A percentile compares a stretch with the other conserved stretches of the same genome.
These are phyloP conservation scores for Nicotiana benthamiana DNA, from an alignment of 257 asterid genomes.

Conservation along the genomic window DNA sequence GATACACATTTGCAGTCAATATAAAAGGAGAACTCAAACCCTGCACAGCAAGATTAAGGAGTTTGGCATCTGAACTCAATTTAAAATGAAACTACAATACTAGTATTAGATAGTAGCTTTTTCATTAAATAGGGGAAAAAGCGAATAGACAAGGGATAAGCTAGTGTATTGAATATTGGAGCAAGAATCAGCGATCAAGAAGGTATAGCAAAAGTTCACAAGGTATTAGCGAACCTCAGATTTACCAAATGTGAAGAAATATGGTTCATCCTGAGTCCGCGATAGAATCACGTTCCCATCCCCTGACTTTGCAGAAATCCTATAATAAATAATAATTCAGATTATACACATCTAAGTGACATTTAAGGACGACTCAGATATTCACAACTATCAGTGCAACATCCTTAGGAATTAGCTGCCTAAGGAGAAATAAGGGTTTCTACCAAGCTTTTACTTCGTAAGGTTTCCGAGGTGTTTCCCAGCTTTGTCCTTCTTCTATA, in stretches of 20 bases:
- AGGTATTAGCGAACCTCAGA: constrained; percentile 52
- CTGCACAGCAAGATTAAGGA: not conserved
- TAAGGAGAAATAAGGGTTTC: constrained; percentile 9
- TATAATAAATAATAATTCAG: constrained; percentile 16
- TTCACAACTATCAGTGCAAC: not conserved
- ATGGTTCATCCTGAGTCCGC: constrained; percentile 64
- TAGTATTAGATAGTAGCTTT: too few species aligned
- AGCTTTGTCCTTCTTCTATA: constrained; percentile 73
- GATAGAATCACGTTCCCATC: constrained; percentile 58
- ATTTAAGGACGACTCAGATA: not conserved
- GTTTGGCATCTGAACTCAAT: not conserved
- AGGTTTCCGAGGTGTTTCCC: constrained; percentile 98
- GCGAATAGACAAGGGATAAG: not conserved
- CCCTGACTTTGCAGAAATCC: constrained; percentile 81
- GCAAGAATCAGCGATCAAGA: constrained; percentile 2
- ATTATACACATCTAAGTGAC: not conserved
- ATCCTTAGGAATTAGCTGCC: constrained; percentile 8
- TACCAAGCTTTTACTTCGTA: constrained; percentile 94
- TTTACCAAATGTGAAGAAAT: constrained; percentile 79
- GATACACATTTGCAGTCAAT: not conserved
- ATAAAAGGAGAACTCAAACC: not conserved
- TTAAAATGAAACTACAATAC: not conserved
- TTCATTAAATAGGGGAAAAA: too few species aligned
- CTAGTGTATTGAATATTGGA: not conserved
- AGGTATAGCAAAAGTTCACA: not conserved